phyloP scores from a whole-genome alignment of 129 eudicot genomes.

The Erigeron canadensis region DNA sequence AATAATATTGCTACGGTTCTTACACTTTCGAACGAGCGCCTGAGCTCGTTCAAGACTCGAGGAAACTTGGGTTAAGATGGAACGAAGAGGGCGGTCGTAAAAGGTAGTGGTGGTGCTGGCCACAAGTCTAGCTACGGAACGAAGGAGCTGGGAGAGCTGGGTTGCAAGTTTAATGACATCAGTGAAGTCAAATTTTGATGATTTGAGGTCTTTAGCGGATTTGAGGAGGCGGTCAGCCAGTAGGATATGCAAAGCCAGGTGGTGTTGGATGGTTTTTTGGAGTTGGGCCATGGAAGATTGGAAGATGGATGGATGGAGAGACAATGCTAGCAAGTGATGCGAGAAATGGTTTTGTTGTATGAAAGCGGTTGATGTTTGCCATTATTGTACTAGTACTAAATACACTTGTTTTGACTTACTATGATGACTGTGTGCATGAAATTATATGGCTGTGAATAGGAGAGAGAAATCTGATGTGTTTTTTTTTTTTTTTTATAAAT shows the following conservation, averaged over 20 bases:
- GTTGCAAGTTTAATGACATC: constrained; percentile 48
- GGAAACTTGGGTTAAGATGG: constrained; percentile 46
- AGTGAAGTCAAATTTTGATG: constrained; percentile 49
- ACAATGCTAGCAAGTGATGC: background rate
- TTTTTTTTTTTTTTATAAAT: too few species aligned
- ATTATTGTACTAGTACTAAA: constrained; percentile 12
- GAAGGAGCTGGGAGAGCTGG: constrained; percentile 61
- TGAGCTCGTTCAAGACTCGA: constrained; percentile 53
- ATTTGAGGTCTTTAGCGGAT: constrained; percentile 48
- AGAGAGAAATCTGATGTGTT: constrained; percentile 5
- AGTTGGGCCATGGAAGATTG: constrained; percentile 33
- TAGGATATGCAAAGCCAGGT: constrained; percentile 54
- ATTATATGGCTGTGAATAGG: constrained; percentile 13
- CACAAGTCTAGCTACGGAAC: constrained; percentile 52
- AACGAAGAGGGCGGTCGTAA: constrained; percentile 69
- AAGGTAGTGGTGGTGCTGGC: constrained; percentile 42
- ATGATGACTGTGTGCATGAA: background rate
- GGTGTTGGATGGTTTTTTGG: constrained; percentile 47
- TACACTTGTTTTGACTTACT: background rate
- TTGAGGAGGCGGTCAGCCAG: constrained; percentile 52
- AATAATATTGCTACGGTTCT: constrained; percentile 40
- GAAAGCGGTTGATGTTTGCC: constrained; percentile 1
- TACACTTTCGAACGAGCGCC: constrained; percentile 55
- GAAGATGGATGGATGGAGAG: background rate
- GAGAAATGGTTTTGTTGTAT: background rate